Base-by-base conservation (phyloP, 139 green algal genomes). In the Parachlorella kessleri region DNA sequence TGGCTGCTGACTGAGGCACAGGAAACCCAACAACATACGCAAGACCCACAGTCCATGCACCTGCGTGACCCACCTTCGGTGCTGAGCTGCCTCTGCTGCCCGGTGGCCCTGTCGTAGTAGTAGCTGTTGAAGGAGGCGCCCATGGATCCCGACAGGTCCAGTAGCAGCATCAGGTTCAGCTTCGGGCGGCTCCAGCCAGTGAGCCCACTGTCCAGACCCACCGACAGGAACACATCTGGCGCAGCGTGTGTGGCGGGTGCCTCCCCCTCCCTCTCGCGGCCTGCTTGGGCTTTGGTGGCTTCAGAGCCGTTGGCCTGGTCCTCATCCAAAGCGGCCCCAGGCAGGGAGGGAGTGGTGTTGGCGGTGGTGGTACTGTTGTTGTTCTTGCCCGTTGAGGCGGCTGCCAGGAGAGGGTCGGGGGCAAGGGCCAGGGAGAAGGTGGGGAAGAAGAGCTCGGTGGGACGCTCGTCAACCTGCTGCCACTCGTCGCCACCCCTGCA, bases 381-480 rank as follows among this genome's bases (percentile, higher is more conserved):
- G 40, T 65, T 6, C 69, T 36, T 7, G 5, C 9, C 35, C 1
- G 54, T 28, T 6, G 55, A 36, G 2, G 72, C 36, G 0, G 72
- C 54, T 2, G 36, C 36, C 59, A 68, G 41, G 36, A 73, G 41
- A 2, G 79, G 79, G 70, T 84, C 64, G 3, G 70, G 59, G 2
- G 79, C 42, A 7, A 68, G 67, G 14, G 72, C 79, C 4, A 73
- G 39, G 24, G 59, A 75, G 41, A 81, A 84, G 55, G 36, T 33
- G n/a, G 79, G 79, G 7, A 7, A 36, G 30, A 84, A 84, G 35
- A 83, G 78, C 72, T 83, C 78, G 28, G 78, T 79, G n/a, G 6
- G 24, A 14, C 30, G 65, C 65, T 30, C 32, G 6, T 30, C 32
- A 9, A 24, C n/a, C 65, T 9, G 24, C 6, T 23, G 24, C 33